Evolutionary conservation across 176 grass and related monocot species (phyloP), one percentile per base, ranked within the genome.

Genomic region (Aegilops speltoides): DNA sequence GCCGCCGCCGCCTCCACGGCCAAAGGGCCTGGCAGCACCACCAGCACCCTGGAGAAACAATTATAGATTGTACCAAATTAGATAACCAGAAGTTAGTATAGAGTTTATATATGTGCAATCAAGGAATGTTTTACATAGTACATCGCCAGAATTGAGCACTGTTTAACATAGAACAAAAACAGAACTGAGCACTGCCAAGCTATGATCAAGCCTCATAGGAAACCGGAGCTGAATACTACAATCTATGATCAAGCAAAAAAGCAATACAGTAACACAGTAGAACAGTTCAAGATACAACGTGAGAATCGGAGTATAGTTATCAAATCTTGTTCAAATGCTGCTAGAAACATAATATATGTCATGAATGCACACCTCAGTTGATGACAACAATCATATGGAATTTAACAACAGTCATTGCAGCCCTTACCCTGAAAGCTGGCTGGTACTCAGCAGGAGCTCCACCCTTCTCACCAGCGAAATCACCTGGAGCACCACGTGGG

Each of bases 371-470:
- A 48, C 34, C 25, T 2, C 2, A 82, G 8, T 31, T 33, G 33
- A 16, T 3, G 4, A 12, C 10, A 61, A 38, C 32, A 65, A 84
- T 1, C 59, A 70, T 79, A 14, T 4, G 8, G 0, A 70, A 86
- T 50, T 41, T 13, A 26, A 80, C 14, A 34, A 64, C 33, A 4
- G 10, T 10, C 1, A 3, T 0, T 59, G 17, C 1, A 85, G 32
- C 14, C 20, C 78, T 89, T 77, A 98, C 95, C 91, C 95, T 93
- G 73, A 95, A 98, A 79, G 93, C 90, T 36, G 95, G 95, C 81
- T 95, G 95, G 85, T 87, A 93, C 19, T 98, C 93, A 8, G 87
- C 66, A 65, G 95, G 93, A 54, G 95, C 95, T 80, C 95, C 89
- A 32, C 95, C 87, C 81, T 98, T 95, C 31, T 98, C 95, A 45